Conservation (phyloP, 352 stramenopile species). For the Phytophthora pluvialis region DNA sequence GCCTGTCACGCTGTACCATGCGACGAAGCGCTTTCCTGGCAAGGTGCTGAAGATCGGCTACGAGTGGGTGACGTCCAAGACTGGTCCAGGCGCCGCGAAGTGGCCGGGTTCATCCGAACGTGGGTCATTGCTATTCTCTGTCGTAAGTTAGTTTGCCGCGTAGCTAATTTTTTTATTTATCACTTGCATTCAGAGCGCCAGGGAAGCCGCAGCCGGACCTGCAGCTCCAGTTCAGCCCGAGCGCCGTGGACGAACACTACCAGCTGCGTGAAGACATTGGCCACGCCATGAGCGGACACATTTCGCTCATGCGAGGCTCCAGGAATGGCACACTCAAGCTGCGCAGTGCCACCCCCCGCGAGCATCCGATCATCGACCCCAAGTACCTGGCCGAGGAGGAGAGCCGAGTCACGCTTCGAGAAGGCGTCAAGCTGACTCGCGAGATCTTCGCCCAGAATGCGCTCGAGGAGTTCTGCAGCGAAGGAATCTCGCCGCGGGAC, state of each 20-base stretch:
- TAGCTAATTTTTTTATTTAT: not conserved
- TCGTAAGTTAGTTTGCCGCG: not conserved
- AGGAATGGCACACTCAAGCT: constrained; percentile 80
- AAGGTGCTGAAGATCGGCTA: constrained; percentile 80
- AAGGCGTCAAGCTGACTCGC: constrained; percentile 71
- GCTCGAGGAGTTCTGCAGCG: constrained; percentile 81
- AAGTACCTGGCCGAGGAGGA: constrained; percentile 84
- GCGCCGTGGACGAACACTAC: constrained; percentile 46
- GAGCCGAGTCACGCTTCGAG: constrained; percentile 70
- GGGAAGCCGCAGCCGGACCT: constrained; percentile 80
- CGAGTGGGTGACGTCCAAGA: constrained; percentile 71
- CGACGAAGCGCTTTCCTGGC: constrained; percentile 80
- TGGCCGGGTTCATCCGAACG: constrained; percentile 86
- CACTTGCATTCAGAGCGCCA: constrained; percentile 34
- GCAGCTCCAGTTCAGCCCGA: constrained; percentile 86
- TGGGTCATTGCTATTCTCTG: constrained; percentile 11
- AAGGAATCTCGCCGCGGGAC: constrained; percentile 65
- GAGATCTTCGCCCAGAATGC: constrained; percentile 88
- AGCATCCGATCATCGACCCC: constrained; percentile 80
- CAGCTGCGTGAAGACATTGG: constrained; percentile 40
- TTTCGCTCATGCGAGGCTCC: constrained; percentile 82
- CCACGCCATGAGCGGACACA: constrained; percentile 86
- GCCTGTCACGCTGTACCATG: constrained; percentile 86
- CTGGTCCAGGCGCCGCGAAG: constrained; percentile 76
- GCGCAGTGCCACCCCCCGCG: constrained; percentile 65